phyloP scores from a whole-genome alignment of 257 asterid genomes.

The Cinchona pubescens region DNA sequence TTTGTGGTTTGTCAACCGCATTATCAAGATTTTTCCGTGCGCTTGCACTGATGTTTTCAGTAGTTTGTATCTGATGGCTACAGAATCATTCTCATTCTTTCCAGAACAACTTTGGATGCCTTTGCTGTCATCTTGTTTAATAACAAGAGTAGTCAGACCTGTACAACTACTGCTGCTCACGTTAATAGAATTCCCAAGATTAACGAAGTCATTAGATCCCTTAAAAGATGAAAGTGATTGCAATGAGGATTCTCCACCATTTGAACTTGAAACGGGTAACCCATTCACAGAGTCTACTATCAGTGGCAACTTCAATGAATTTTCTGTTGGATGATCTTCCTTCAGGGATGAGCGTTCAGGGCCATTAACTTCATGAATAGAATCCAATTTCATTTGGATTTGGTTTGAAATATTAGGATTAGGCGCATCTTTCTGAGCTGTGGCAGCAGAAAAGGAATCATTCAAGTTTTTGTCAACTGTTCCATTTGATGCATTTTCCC shows the following conservation, averaged over 20 bases:
- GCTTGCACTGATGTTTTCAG: conserved; percentile 7
- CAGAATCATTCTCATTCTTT: conserved; percentile 29
- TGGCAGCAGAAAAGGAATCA: conserved; percentile 29
- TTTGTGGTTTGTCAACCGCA: conserved; percentile 21
- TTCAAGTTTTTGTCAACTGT: conserved; percentile 31
- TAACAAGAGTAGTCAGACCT: conserved; percentile 28
- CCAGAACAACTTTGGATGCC: conserved; percentile 22
- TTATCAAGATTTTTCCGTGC: conserved; percentile 20
- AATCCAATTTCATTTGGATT: conserved; percentile 24
- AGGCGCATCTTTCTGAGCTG: conserved; percentile 29
- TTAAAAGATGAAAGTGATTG: conserved; percentile 21
- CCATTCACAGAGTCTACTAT: conserved; percentile 26
- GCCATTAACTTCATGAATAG: conserved; percentile 24
- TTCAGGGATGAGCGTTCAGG: conserved; percentile 22
- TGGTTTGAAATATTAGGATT: conserved; percentile 23
- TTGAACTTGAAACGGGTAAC: conserved; percentile 13
- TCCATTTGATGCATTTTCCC: conserved; percentile 38
- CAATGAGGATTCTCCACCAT: conserved; percentile 20
- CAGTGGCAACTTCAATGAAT: conserved; percentile 26
- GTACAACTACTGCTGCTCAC: conserved; percentile 19
- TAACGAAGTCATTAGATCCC: conserved; percentile 31
- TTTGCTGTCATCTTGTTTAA: conserved; percentile 21
- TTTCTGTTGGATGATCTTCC: conserved; percentile 27
- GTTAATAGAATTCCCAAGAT: conserved; percentile 17
- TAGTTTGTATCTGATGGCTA: conserved; percentile 22